Evolutionary conservation across 495 filamentous ascomycete genomes (phyloP).

Genomic region (Penicillium daleae): DNA sequence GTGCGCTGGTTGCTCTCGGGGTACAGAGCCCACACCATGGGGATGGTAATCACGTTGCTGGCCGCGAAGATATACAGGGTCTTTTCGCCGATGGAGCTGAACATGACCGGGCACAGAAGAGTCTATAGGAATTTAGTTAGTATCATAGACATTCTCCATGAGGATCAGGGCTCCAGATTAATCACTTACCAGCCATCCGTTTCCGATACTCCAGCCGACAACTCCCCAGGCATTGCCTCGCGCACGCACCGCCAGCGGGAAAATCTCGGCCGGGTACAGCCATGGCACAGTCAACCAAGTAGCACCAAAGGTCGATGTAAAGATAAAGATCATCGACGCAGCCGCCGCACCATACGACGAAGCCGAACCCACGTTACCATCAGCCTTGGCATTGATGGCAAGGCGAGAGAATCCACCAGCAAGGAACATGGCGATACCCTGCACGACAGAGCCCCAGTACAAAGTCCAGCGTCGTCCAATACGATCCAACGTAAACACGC

Average conservation of each 20-base stretch:
- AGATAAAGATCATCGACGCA: slow-evolving; percentile 70
- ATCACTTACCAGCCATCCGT: slow-evolving; percentile 59
- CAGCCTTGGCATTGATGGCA: slow-evolving; percentile 54
- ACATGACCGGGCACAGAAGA: slow-evolving; percentile 67
- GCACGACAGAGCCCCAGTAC: slow-evolving; percentile 67
- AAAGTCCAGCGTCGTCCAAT: slow-evolving; percentile 71
- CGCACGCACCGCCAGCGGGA: slow-evolving; percentile 68
- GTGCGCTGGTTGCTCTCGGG: slow-evolving; percentile 71
- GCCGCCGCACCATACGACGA: slow-evolving; percentile 63
- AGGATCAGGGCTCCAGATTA: not conserved
- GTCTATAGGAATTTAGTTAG: slow-evolving; percentile 35
- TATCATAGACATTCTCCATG: not conserved
- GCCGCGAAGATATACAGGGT: slow-evolving; percentile 70
- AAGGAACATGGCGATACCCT: slow-evolving; percentile 65
- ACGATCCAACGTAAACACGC: slow-evolving; percentile 69
- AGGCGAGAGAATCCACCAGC: slow-evolving; percentile 58
- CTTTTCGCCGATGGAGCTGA: slow-evolving; percentile 63
- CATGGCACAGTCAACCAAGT: slow-evolving; percentile 75
- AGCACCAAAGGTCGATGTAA: slow-evolving; percentile 69
- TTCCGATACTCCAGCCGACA: slow-evolving; percentile 74
- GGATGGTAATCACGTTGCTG: slow-evolving; percentile 63
- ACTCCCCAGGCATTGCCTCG: slow-evolving; percentile 78
- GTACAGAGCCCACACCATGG: slow-evolving; percentile 70
- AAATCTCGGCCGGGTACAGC: slow-evolving; percentile 74
- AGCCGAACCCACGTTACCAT: slow-evolving; percentile 47